These are phyloP conservation scores for Euphorbia schlechtendalii DNA, from an alignment of 441 rosid species.

Conservation along the genomic window DNA sequence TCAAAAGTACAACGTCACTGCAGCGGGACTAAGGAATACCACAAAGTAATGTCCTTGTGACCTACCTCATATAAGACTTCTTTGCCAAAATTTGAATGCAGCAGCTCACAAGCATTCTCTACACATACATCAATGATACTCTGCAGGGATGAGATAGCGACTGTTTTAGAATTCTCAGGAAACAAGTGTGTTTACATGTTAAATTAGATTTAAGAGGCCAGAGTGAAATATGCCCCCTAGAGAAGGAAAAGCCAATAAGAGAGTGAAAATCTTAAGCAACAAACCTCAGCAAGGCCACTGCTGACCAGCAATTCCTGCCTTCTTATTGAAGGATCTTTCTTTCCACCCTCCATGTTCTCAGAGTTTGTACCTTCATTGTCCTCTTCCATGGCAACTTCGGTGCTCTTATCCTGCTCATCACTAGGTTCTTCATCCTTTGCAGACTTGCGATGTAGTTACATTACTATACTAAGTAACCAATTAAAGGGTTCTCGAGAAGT, in stretches of 20 bases:
- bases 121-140: constrained; percentile 57
- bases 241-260: neutral
- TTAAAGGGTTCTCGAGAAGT: neutral
- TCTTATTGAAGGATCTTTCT: constrained; percentile 71
- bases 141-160: constrained; percentile 38
- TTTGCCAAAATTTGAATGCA: constrained; percentile 70
- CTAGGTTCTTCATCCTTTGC: constrained; percentile 31
- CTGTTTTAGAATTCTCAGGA: constrained; percentile 1
- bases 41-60: no score
- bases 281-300: constrained; percentile 93
- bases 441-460: constrained; percentile 30
- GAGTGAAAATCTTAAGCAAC: neutral
- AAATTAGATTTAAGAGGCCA: neutral
- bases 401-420: constrained; percentile 26
- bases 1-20: neutral
- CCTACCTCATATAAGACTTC: constrained; percentile 75
- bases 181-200: neutral
- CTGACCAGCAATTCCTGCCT: constrained; percentile 70
- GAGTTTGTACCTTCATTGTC: constrained; percentile 21
- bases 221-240: neutral
- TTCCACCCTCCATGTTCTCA: constrained; percentile 51
- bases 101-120: constrained; percentile 61
- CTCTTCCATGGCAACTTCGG: constrained; percentile 28
- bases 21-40: neutral
- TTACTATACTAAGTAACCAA: no score